These are phyloP conservation scores for Rhodotorula sp. DNA, from an alignment of 1,284 basidiomycete species.

Conservation along the genomic window DNA sequence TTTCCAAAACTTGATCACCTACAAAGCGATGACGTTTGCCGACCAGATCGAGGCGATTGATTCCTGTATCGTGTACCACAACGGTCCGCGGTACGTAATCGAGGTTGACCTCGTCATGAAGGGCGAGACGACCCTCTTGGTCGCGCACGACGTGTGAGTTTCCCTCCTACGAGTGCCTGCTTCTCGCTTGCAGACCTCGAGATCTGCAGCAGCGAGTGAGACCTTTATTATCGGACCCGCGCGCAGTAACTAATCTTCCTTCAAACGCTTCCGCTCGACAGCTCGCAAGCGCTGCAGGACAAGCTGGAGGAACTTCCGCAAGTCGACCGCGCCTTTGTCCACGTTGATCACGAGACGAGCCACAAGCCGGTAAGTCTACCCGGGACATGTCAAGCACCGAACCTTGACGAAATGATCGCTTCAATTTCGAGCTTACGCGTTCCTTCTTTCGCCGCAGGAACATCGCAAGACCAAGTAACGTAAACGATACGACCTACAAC, in stretches of 20 bases:
- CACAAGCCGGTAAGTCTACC: conserved; percentile 61
- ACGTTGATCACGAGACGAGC: conserved; percentile 87
- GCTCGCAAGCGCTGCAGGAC: conserved; percentile 88
- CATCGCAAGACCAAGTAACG: conserved; percentile 39
- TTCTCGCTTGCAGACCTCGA: neutral
- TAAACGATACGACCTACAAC: neutral
- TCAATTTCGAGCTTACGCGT: neutral
- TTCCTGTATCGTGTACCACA: conserved; percentile 59
- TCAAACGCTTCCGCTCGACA: conserved; percentile 13
- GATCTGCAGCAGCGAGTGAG: neutral
- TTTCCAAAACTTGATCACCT: conserved; percentile 80
- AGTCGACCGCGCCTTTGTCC: conserved; percentile 73
- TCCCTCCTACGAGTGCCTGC: neutral
- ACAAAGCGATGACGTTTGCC: conserved; percentile 82
- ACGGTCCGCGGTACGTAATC: conserved; percentile 75
- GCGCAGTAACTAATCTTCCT: too few relatives aligned
- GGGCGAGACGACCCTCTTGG: conserved; percentile 81
- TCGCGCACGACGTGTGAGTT: conserved; percentile 69
- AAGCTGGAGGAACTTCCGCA: conserved; percentile 87
- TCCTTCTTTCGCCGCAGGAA: conserved; percentile 15
- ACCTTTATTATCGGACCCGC: neutral
- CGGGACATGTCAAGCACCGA: neutral
- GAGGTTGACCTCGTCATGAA: conserved; percentile 94
- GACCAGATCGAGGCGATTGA: conserved; percentile 82
- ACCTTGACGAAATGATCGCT: neutral